A percentile compares a stretch with the other conserved stretches of the same genome.
These are phyloP conservation scores for Tetrapisispora phaffii DNA, from an alignment of 805 yeast genomes.

Conservation along the genomic window DNA sequence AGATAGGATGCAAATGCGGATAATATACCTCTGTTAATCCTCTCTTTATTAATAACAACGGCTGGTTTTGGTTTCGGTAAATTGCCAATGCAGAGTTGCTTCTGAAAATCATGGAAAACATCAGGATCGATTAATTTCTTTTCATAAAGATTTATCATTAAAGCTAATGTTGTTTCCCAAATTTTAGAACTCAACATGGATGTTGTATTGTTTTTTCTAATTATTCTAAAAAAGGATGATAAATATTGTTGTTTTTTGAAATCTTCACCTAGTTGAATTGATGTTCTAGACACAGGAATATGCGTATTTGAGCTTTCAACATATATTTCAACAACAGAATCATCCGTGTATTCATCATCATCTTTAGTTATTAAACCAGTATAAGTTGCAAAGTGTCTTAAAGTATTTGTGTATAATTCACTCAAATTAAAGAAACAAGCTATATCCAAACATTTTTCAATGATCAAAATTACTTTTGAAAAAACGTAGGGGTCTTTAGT, in stretches of 20 bases:
- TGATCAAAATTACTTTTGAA: slow-evolving; percentile 73
- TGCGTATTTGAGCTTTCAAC: slow-evolving; percentile 44
- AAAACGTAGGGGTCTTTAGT: slow-evolving; percentile 87
- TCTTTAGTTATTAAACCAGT: slow-evolving; percentile 46
- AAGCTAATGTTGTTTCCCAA: slow-evolving; percentile 54
- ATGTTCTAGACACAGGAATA: slow-evolving; percentile 68
- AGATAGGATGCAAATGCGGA: slow-evolving; percentile 87
- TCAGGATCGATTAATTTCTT: slow-evolving; percentile 63
- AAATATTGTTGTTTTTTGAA: slow-evolving; percentile 86
- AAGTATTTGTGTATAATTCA: slow-evolving; percentile 50
- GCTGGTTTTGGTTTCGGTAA: slow-evolving; percentile 59
- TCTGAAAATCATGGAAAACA: slow-evolving; percentile 56
- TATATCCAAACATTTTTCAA: slow-evolving; percentile 75
- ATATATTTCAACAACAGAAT: slow-evolving; percentile 34
- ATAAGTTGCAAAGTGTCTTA: slow-evolving; percentile 47
- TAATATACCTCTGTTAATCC: slow-evolving; percentile 68
- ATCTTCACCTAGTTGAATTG: slow-evolving; percentile 80
- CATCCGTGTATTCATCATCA: slow-evolving; percentile 19
- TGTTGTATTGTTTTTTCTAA: slow-evolving; percentile 45
- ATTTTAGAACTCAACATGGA: slow-evolving; percentile 32
- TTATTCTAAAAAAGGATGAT: slow-evolving; percentile 72
- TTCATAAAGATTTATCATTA: slow-evolving; percentile 57
- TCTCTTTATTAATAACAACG: slow-evolving; percentile 50
- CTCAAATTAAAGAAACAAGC: slow-evolving; percentile 55
- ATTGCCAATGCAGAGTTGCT: slow-evolving; percentile 39